Evolutionary conservation across 257 asterid species (phyloP), one percentile per base, ranked within the genome.

Genomic region (Misopates orontium): DNA sequence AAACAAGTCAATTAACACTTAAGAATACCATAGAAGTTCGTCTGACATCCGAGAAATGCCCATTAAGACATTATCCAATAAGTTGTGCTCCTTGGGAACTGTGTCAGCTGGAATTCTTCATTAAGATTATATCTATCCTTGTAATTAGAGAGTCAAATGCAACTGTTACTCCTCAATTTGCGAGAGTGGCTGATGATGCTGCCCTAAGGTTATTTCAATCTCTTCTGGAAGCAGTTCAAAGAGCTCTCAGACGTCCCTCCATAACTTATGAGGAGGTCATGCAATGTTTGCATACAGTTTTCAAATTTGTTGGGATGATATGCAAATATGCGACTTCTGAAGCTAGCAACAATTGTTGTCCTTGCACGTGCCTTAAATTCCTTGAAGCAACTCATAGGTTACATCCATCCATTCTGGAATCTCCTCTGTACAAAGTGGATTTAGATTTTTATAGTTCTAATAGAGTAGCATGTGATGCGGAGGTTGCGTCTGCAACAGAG

Each of bases 401-500:
- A 82, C 88, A 84, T 66, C 79, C 91, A 47, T 77, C 84, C 55
- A 71, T 82, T 71, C 70, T 90, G 64, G 83, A 70, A 71, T 87
- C 91, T 68, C 89, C 85, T 77, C 89, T 87, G 21, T 89, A 87
- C 85, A 82, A 83, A 78, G 77, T 85, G 80, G 57, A 61, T 58
- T 32, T 79, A 53, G 86, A 81, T 48, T 54, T 75, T 6, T 68
- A 75, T 66, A 68, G 42, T 71, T 56, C 77, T 18, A 71, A 73
- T 44, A 78, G 52, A n/a, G 56, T 77, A 56, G 79, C 74, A 58
- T 66, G 56, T 65, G 67, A 74, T 60, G 50, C 59, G 48, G 81
- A 71, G 70, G 52, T 73, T 62, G 81, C 69, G 51, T 49, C 51
- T 62, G 80, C 48, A 32, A 53, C 42, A 31, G 49, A 62, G 19